Conservation (phyloP, 2,329 filamentous ascomycete genomes). For the Chaetomiaceae sp. region DNA sequence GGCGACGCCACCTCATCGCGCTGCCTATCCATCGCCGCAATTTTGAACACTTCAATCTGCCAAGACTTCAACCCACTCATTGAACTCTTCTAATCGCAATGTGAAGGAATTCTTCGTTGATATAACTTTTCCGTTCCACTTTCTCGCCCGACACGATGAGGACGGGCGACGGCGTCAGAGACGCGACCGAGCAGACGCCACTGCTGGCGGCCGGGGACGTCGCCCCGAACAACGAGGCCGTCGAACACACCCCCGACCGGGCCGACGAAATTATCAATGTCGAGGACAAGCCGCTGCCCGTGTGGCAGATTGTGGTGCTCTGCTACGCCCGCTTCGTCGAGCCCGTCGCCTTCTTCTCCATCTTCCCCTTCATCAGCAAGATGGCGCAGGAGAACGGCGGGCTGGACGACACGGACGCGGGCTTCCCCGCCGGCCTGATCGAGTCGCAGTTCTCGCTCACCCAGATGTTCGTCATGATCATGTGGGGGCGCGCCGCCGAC, state of each 20-base stretch:
- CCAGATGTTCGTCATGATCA: constrained; percentile 73
- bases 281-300: constrained; percentile 50
- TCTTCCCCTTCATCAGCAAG: constrained; percentile 74
- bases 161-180: neutral
- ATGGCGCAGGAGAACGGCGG: constrained; percentile 67
- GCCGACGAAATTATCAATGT: constrained; percentile 18
- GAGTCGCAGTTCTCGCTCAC: constrained; percentile 69
- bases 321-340: constrained; percentile 71
- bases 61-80: too few relatives aligned
- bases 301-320: constrained; percentile 63
- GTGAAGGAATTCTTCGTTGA: neutral
- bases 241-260: constrained; percentile 16
- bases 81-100: neutral
- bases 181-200: constrained; percentile 31
- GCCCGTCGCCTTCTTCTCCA: constrained; percentile 77
- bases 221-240: constrained; percentile 17
- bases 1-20: too few relatives aligned
- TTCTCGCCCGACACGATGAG: neutral
- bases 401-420: constrained; percentile 61
- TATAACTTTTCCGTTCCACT: neutral
- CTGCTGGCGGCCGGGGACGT: constrained; percentile 27
- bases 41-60: too few relatives aligned
- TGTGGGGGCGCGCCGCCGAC: constrained; percentile 67
- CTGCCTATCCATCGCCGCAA: too few relatives aligned
- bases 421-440: constrained; percentile 76